phyloP scores from a whole-genome alignment of 768 basidiomycete genomes.

The Leccinum sublutescens region DNA sequence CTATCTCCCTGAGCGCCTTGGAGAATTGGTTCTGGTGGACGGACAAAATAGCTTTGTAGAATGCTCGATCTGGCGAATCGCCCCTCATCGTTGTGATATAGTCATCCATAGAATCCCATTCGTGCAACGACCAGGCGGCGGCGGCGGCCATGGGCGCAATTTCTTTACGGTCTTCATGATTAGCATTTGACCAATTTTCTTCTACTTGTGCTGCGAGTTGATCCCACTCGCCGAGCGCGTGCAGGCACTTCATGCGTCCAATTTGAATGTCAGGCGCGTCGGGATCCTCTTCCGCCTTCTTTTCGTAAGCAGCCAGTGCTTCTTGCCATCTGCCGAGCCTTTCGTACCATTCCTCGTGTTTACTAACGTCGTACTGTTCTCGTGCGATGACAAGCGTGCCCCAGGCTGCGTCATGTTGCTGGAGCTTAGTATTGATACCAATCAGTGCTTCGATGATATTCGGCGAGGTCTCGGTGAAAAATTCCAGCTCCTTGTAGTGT shows the following conservation, averaged over 20 bases:
- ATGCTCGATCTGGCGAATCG: constrained; percentile 91
- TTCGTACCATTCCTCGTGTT: constrained; percentile 99
- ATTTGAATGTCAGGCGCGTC: constrained; percentile 74
- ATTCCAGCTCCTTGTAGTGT: constrained; percentile 98
- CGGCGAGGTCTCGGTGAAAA: constrained; percentile 87
- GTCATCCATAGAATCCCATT: constrained; percentile 98
- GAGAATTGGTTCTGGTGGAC: constrained; percentile 97
- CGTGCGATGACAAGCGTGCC: constrained; percentile 90
- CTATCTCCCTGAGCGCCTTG: constrained; percentile 86
- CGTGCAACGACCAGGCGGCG: constrained; percentile 93
- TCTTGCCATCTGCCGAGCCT: constrained; percentile 96
- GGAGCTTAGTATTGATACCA: constrained; percentile 92
- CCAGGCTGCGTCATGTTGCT: constrained; percentile 98
- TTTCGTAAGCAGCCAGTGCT: constrained; percentile 82
- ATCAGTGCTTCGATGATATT: constrained; percentile 93
- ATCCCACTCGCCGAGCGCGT: constrained; percentile 99
- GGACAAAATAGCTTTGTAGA: constrained; percentile 93
- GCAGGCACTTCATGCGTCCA: constrained; percentile 93
- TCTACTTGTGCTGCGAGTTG: constrained; percentile 81
- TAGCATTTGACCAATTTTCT: constrained; percentile 82
- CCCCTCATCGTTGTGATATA: constrained; percentile 91
- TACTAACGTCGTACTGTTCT: constrained; percentile 84
- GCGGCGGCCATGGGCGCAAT: constrained; percentile 98
- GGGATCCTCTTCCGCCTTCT: constrained; percentile 73
- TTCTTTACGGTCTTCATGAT: constrained; percentile 78